Conservation (phyloP, 148 eudicot genomes). For the Persicaria maculosa region DNA sequence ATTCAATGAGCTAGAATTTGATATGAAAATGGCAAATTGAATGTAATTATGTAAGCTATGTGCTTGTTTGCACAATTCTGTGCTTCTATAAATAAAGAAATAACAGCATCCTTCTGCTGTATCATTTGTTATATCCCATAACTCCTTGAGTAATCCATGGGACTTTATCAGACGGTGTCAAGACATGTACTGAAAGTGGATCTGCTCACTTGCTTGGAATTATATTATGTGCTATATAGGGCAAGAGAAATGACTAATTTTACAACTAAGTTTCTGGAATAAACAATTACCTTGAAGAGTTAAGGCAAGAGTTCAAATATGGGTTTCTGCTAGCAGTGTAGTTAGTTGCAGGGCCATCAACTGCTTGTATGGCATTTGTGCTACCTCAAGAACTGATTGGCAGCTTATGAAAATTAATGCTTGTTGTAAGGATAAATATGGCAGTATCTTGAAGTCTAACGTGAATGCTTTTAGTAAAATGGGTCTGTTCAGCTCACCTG, state of each 20-base stretch:
- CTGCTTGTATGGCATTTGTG: background rate
- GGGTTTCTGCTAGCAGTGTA: background rate
- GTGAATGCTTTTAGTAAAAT: background rate
- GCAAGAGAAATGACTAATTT: background rate
- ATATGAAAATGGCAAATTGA: background rate
- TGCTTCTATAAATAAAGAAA: background rate
- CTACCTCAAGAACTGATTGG: background rate
- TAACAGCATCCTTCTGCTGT: background rate
- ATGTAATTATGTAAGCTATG: background rate
- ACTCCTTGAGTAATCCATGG: background rate
- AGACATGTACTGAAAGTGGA: background rate
- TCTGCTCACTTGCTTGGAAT: background rate
- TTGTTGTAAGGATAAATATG: background rate
- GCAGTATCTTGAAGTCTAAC: background rate
- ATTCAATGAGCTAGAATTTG: background rate
- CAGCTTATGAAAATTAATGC: slow-evolving; percentile 3
- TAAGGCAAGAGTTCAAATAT: background rate
- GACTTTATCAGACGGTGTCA: background rate
- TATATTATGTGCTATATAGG: background rate
- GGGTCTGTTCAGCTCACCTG: background rate
- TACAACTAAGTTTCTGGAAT: background rate
- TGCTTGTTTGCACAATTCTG: background rate
- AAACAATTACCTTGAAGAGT: background rate
- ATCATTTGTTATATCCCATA: background rate
- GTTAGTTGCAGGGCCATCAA: background rate